Base-by-base conservation (phyloP, 2,329 filamentous ascomycete genomes). In the Arthrinium phaeospermum region DNA sequence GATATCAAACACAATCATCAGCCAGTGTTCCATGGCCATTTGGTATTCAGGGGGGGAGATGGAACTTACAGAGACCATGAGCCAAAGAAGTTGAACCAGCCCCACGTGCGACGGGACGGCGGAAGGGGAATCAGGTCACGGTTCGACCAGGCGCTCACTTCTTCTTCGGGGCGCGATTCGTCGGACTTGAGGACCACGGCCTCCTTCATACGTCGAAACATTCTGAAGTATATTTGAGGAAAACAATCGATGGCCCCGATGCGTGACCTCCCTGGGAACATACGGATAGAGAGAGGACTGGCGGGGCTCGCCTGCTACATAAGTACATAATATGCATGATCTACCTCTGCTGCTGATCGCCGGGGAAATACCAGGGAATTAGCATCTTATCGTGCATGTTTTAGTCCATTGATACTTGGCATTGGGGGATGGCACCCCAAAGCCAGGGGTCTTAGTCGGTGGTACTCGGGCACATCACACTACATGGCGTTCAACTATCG, bases 121-220 rank as follows among this genome's bases (percentile, higher is more conserved):
- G 85, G 78, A 8, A 83, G 74, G 4, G 81, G 80, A 14, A 80
- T 79, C 49, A 82, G 75, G 47, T 82, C 81, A 75, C 83, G 84
- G 71, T 87, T 87, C 24, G 83, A 86, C 86, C 86, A 88, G 22
- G 83, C 80, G 57, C 83, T 82, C 1, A 84, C 85, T 72, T 86
- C 82, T 73, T 86, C 84, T 73, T 86, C 84, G 72, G 85, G 80
- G 64, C 79, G 80, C 13, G 77, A 76, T 53, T 81, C 80, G 71
- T 85, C 79, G 64, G 81, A 80, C 71, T 80, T 79, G 27, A 85
- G 78, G 34, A 76, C 77, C 13, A 79, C 75, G 2, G 75, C 77
- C 37, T 82, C 77, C 37, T 78, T 78, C 24, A 82, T 51, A 12
- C 75, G 76, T 13, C 73, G 75, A 22, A 80, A 61, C 10, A 57